Conservation (phyloP, 257 asterid species). For the Nicotiana obtusifolia region DNA sequence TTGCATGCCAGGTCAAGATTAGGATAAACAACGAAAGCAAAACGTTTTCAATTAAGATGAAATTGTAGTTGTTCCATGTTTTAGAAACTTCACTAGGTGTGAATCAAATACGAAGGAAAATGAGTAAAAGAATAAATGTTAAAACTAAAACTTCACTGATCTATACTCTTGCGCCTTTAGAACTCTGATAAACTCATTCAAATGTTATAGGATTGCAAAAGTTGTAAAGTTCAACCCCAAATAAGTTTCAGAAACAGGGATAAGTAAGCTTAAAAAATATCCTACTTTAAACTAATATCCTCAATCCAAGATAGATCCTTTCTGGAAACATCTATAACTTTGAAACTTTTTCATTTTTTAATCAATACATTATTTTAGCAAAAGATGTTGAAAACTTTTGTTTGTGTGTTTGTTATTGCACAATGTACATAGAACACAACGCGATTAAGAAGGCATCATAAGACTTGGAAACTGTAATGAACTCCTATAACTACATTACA, state of each 20-base stretch:
- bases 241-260: not conserved
- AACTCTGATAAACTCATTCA: not conserved
- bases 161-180: not conserved
- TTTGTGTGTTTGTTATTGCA: not conserved
- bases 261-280: not conserved
- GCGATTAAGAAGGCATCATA: not conserved
- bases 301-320: not conserved
- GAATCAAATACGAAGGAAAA: not conserved
- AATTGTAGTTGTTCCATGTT: not conserved
- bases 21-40: not conserved
- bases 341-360: not conserved
- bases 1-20: not conserved
- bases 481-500: not conserved
- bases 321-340: not conserved
- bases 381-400: not conserved
- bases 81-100: not conserved
- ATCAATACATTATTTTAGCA: not conserved
- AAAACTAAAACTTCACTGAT: not conserved
- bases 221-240: not conserved
- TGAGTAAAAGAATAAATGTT: not conserved
- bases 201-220: not conserved
- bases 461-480: not conserved
- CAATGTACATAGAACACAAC: not conserved
- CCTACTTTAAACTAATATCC: not conserved
- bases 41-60: not conserved